Evolutionary conservation across 2,329 filamentous ascomycete genomes (phyloP).

Genomic region (Onygenales sp.): DNA sequence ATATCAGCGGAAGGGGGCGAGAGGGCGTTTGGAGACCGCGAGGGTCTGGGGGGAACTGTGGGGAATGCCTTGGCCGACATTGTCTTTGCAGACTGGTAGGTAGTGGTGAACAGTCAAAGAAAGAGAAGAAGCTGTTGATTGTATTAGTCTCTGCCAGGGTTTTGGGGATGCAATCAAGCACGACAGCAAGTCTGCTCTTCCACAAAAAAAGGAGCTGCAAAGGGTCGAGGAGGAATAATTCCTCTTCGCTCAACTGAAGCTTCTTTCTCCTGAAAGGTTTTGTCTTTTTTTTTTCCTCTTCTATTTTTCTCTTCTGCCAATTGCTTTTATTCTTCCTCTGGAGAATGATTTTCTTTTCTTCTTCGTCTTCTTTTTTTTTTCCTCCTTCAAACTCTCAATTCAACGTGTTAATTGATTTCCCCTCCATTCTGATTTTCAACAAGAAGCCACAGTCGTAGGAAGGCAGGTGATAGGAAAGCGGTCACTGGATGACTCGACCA

Average conservation of each 20-base stretch:
- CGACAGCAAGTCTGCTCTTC: background rate
- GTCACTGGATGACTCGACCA: background rate
- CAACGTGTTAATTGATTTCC: background rate
- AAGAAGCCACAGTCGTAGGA: background rate
- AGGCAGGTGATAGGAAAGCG: background rate
- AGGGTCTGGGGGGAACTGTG: constrained; percentile 53
- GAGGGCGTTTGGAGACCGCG: constrained; percentile 37
- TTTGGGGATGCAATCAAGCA: background rate
- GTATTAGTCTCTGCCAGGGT: constrained; percentile 4
- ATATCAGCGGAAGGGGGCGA: constrained; percentile 39
- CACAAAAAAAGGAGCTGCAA: background rate
- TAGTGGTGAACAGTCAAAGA: constrained; percentile 22
- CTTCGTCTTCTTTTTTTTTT: background rate
- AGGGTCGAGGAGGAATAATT: background rate
- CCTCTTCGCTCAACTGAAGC: background rate
- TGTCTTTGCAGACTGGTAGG: constrained; percentile 20
- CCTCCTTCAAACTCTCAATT: background rate
- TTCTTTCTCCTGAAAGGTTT: background rate
- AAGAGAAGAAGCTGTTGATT: constrained; percentile 2
- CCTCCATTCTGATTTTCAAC: background rate
- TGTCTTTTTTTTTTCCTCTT: background rate
- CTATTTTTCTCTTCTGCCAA: background rate
- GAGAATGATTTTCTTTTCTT: background rate
- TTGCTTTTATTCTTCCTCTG: background rate
- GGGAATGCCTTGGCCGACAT: constrained; percentile 33